A percentile compares a stretch with the other conserved stretches of the same genome.
These are phyloP conservation scores for Chenopodium album DNA, from an alignment of 148 eudicot species.

Conservation along the genomic window DNA sequence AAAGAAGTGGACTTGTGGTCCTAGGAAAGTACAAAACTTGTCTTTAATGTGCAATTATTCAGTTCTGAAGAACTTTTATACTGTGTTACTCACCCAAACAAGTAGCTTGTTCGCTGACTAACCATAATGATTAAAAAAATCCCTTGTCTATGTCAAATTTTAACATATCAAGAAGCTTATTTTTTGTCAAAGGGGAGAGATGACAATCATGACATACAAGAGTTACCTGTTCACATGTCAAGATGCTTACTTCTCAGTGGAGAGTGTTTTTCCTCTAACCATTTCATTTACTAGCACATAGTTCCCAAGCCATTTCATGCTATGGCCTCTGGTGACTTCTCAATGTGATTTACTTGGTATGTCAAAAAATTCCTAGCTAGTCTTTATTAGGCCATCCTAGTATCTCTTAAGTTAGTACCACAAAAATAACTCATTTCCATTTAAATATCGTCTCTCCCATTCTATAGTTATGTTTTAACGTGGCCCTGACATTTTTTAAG, in stretches of 20 bases:
- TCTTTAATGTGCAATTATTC: not conserved
- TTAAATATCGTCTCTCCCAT: too few relatives aligned
- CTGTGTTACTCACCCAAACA: not conserved
- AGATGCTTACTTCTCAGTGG: not conserved
- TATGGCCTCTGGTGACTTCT: too few relatives aligned
- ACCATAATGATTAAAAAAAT: not conserved
- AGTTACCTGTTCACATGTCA: not conserved
- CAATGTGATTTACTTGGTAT: not conserved
- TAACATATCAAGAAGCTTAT: not conserved
- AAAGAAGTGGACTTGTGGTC: not conserved
- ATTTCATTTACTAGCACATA: too few relatives aligned
- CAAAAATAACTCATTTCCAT: not conserved
- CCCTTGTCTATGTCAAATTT: not conserved
- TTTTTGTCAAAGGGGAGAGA: not conserved
- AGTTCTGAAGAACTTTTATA: not conserved
- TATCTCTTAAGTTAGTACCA: not conserved
- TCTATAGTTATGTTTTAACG: too few relatives aligned
- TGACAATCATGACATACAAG: not conserved
- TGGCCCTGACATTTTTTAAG: too few relatives aligned
- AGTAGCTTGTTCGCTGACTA: not conserved
- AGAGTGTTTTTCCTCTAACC: not conserved
- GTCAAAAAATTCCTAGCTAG: not conserved
- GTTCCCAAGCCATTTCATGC: too few relatives aligned
- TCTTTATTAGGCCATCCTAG: not conserved
- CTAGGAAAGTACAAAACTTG: not conserved